Conservation (phyloP, 129 eudicot genomes). For the Flaveria ramosissima region DNA sequence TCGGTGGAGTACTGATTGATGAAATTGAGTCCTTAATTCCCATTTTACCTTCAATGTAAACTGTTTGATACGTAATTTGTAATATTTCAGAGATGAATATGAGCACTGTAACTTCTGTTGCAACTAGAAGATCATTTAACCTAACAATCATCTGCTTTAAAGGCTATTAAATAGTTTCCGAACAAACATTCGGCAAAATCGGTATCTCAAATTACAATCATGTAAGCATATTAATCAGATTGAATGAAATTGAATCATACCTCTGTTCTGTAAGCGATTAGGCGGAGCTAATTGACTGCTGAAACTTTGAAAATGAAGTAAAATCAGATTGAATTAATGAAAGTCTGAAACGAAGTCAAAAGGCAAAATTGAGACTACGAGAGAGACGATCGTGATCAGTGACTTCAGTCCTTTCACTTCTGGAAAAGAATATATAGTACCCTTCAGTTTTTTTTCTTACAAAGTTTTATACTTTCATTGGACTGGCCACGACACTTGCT, state of each 20-base stretch:
- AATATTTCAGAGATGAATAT: not conserved
- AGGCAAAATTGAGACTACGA: not conserved
- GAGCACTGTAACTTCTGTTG: not conserved
- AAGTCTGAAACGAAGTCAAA: constrained; percentile 5
- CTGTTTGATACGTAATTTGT: not conserved
- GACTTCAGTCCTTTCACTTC: constrained; percentile 11
- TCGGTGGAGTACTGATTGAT: constrained; percentile 43
- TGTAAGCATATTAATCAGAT: constrained; percentile 3
- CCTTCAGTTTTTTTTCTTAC: not conserved
- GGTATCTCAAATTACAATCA: constrained; percentile 7
- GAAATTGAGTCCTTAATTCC: constrained; percentile 28
- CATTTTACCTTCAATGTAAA: constrained; percentile 19
- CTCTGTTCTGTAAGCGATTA: constrained; percentile 6
- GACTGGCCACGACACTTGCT: too few species aligned
- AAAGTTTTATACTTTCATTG: too few species aligned
- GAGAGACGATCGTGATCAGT: not conserved
- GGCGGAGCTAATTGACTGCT: not conserved
- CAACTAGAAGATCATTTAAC: constrained; percentile 6
- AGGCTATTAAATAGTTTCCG: not conserved
- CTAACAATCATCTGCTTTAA: not conserved
- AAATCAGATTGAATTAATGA: not conserved
- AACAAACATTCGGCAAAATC: constrained; percentile 1
- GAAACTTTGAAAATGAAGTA: not conserved
- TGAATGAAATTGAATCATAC: constrained; percentile 26
- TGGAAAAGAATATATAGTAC: not conserved